A percentile compares a stretch with the other conserved stretches of the same genome.
phyloP scores from a whole-genome alignment of 73 alveolate species.

The Paramecium caudatum region DNA sequence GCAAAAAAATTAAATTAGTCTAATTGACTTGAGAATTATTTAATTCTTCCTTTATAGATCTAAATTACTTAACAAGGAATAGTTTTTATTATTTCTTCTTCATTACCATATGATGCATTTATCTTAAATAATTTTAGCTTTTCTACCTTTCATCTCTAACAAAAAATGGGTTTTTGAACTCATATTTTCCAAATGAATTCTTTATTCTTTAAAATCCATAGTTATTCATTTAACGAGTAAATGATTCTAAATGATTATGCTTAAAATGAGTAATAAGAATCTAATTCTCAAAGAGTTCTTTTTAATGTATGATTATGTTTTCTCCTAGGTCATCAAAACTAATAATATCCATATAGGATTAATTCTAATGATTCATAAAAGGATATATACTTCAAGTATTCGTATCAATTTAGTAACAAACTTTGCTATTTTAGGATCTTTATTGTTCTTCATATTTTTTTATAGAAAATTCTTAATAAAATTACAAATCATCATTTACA shows the following conservation, averaged over 20 bases:
- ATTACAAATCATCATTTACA: too few relatives aligned
- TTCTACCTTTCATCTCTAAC: background rate
- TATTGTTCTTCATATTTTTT: conserved; percentile 25
- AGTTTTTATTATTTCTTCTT: conserved; percentile 28
- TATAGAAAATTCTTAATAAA: conserved; percentile 3
- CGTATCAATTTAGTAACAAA: conserved; percentile 15
- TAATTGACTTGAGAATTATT: conserved; percentile 31
- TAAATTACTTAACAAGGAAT: background rate
- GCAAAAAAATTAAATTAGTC: conserved; percentile 54
- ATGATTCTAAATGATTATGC: conserved; percentile 52
- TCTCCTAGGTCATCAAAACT: conserved; percentile 21
- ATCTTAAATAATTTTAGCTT: too few relatives aligned
- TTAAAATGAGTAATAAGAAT: conserved; percentile 7
- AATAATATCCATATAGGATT: background rate
- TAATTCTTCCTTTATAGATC: background rate
- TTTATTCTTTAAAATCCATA: conserved; percentile 40
- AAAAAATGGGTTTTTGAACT: conserved; percentile 27
- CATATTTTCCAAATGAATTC: conserved; percentile 38
- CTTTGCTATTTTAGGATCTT: conserved; percentile 5
- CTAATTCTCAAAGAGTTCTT: conserved; percentile 29
- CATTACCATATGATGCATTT: background rate
- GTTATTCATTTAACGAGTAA: conserved; percentile 43
- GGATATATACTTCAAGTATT: background rate
- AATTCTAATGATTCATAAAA: background rate
- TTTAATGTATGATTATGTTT: conserved; percentile 14